phyloP scores from a whole-genome alignment of 192 early-diverging fungal species.

The Gonapodya sp. region DNA sequence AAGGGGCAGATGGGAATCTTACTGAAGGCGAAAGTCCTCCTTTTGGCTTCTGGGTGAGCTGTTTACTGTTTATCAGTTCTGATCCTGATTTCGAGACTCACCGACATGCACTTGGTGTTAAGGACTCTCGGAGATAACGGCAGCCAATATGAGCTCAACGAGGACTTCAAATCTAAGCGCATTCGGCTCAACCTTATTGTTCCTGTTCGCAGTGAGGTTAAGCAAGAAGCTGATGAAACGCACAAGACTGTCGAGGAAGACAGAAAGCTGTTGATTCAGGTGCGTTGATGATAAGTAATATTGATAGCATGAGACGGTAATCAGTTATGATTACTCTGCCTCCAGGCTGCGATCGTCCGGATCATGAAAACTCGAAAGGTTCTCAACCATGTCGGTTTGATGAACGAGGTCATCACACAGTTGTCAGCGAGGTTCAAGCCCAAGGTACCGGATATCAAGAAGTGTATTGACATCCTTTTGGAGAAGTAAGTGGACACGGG shows the following conservation, averaged over 20 bases:
- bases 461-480: conserved; percentile 87
- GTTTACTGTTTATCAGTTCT: conserved; percentile 27
- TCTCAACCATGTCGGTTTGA: conserved; percentile 71
- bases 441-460: conserved; percentile 82
- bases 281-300: conserved; percentile 18
- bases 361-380: conserved; percentile 98
- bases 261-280: conserved; percentile 85
- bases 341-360: conserved; percentile 92
- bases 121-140: conserved; percentile 10
- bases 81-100: conserved; percentile 27
- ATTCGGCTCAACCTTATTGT: conserved; percentile 80
- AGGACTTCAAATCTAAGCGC: conserved; percentile 69
- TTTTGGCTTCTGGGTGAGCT: conserved; percentile 30
- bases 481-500: conserved; percentile 39
- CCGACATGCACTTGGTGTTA: conserved; percentile 15
- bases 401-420: conserved; percentile 82
- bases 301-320: neutral
- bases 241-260: conserved; percentile 88
- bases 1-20: conserved; percentile 61
- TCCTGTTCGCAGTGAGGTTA: conserved; percentile 77
- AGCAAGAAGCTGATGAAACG: conserved; percentile 83
- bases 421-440: conserved; percentile 84
- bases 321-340: conserved; percentile 5
- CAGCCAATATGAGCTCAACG: conserved; percentile 64
- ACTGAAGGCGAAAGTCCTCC: conserved; percentile 73